A percentile compares a stretch with the other conserved stretches of the same genome.
Evolutionary conservation across 805 yeast species (phyloP).

Genomic region (Brettanomyces anomalus): DNA sequence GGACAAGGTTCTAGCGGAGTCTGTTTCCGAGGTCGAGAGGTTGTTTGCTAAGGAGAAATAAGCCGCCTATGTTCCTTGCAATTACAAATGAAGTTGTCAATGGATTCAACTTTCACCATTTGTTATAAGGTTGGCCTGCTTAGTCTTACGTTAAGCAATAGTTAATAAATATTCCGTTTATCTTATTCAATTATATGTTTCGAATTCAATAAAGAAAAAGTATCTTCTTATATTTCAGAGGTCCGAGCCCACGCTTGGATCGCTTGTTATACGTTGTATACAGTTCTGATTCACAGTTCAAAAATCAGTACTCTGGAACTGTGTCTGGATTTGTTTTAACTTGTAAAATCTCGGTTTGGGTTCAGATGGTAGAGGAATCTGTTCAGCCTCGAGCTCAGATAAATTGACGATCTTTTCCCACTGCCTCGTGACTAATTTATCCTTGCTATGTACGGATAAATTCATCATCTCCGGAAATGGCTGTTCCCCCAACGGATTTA

Average conservation of each 20-base stretch:
- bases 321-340: slow-evolving; percentile 11
- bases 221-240: background rate
- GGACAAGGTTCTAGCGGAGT: slow-evolving; percentile 82
- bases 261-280: background rate
- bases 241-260: no score
- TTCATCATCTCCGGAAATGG: slow-evolving; percentile 27
- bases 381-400: slow-evolving; percentile 5
- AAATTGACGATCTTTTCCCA: background rate
- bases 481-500: slow-evolving; percentile 52
- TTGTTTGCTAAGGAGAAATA: slow-evolving; percentile 42
- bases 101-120: no score
- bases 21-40: slow-evolving; percentile 87
- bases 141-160: background rate
- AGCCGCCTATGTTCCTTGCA: background rate
- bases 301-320: slow-evolving; percentile 2
- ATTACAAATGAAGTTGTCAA: no score
- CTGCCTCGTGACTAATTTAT: background rate
- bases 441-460: slow-evolving; percentile 3
- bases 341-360: slow-evolving; percentile 41
- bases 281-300: slow-evolving; percentile 1
- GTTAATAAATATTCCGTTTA: background rate
- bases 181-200: slow-evolving; percentile 6
- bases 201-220: slow-evolving; percentile 1
- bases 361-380: slow-evolving; percentile 28
- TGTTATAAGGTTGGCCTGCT: no score